These are phyloP conservation scores for Saccharomyces hybrid DNA, from an alignment of 1,139 yeast genomes.

Conservation along the genomic window DNA sequence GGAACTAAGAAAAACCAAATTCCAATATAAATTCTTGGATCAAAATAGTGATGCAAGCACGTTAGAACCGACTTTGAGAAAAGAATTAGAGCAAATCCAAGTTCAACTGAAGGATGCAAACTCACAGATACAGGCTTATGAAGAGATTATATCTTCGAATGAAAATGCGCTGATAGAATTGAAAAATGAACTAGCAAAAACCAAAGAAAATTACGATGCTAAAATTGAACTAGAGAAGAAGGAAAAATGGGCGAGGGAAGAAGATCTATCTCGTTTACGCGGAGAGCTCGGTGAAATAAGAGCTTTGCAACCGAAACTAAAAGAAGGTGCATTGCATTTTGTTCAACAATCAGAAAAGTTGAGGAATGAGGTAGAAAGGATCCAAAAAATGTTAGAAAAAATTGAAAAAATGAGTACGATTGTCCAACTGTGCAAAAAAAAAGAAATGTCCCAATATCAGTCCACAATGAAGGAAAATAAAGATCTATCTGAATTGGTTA, in stretches of 20 bases:
- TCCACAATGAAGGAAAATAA: neutral
- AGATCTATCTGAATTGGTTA: neutral
- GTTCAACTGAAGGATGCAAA: conserved; percentile 44
- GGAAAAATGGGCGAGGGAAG: conserved; percentile 36
- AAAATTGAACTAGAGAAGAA: conserved; percentile 25
- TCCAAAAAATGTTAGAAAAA: neutral
- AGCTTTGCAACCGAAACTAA: conserved; percentile 28
- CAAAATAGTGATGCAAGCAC: neutral
- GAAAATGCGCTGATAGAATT: conserved; percentile 43
- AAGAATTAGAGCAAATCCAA: conserved; percentile 38
- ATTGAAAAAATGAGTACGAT: neutral
- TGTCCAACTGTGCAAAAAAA: neutral
- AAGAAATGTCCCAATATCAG: neutral
- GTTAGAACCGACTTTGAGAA: conserved; percentile 28
- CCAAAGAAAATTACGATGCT: conserved; percentile 35
- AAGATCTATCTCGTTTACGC: conserved; percentile 30
- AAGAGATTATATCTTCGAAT: conserved; percentile 43
- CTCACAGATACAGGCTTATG: conserved; percentile 44
- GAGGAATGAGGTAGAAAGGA: neutral
- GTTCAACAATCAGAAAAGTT: conserved; percentile 31
- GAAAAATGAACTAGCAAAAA: conserved; percentile 39
- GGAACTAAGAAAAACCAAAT: conserved; percentile 35
- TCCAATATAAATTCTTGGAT: conserved; percentile 25
- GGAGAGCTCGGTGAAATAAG: neutral
- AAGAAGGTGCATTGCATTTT: conserved; percentile 33